Percentiles rank a stretch among this genome's conserved stretches.
Conservation (phyloP, 129 eudicot genomes). For the Centrapalus pauciflorus region DNA sequence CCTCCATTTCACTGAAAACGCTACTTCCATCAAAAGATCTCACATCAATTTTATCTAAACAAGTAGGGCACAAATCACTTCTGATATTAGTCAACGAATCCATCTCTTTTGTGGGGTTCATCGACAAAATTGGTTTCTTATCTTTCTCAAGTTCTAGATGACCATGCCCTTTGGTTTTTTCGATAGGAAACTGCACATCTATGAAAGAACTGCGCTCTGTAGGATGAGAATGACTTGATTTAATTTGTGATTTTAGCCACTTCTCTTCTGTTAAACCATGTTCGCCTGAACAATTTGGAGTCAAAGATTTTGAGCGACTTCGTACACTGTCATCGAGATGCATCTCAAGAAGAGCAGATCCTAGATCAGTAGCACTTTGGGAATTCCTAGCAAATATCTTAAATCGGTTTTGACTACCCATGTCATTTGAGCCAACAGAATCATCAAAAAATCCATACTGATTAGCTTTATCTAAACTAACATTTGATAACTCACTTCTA, state of each 20-base stretch:
- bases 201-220: neutral
- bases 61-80: constrained; percentile 23
- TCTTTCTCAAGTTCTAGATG: constrained; percentile 18
- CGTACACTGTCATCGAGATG: constrained; percentile 14
- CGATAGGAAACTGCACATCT: neutral
- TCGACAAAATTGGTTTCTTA: neutral
- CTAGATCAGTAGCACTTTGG: constrained; percentile 30
- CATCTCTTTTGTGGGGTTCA: constrained; percentile 2
- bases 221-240: constrained; percentile 22
- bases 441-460: constrained; percentile 11
- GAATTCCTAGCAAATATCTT: constrained; percentile 20
- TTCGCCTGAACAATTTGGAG: constrained; percentile 6
- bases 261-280: constrained; percentile 16
- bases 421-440: neutral
- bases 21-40: constrained; percentile 41
- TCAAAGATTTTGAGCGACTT: constrained; percentile 22
- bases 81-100: constrained; percentile 16
- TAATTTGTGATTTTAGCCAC: constrained; percentile 19
- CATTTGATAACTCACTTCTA: neutral
- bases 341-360: constrained; percentile 18
- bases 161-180: neutral
- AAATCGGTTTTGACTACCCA: constrained; percentile 6
- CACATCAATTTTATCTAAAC: constrained; percentile 32
- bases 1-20: constrained; percentile 41
- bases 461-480: neutral